Base-by-base conservation (phyloP, 1,284 basidiomycete species). In the Thelephora terrestris region DNA sequence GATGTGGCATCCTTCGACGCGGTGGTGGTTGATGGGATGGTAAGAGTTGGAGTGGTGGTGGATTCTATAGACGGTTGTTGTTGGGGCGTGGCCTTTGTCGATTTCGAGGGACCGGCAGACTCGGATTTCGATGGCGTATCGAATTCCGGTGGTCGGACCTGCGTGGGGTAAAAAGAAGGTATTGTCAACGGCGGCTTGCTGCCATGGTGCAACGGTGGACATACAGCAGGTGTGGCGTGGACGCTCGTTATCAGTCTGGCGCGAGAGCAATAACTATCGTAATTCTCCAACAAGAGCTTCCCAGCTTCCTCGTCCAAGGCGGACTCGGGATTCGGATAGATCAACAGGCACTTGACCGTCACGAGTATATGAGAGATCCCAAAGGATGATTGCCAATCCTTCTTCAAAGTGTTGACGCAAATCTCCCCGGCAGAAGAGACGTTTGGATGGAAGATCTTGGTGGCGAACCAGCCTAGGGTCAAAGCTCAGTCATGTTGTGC, bases 361-460 rank as follows among this genome's bases (percentile, higher is more conserved):
- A 91, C 83, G 7, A 96, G 74, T 50, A 96, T 95, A 62, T 95
- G 88, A 4, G 73, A 80, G 34, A 97, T 90, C 23, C 92, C 93
- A 57, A 91, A 94, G n/a, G 81, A 78, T 17, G 86, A 78, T 63
- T 91, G 84, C 94, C 94, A 97, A 59, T 94, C 91, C 67, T 96
- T 97, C 73, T 97, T 97, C 24, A 98, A 71, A 4, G 92, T 97
- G 67, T 94, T 94, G 9, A 97, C 94, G 66, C 94, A 98, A 57
- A 98, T 98, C 66, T 96, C 94, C 27, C 93, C 93, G 0, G 76
- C 63, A 25, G 79, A 75, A 0, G 91, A 94, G 24, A 97, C 91
- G 60, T 98, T 97, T 0, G 94, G 94, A 60, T 97, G 94, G 68
- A 97, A 97, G 52, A 98, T 93, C 70, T 94, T 92, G 47, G 92